Conservation (phyloP, 768 basidiomycete species). For the Boletus tylopilopsis region DNA sequence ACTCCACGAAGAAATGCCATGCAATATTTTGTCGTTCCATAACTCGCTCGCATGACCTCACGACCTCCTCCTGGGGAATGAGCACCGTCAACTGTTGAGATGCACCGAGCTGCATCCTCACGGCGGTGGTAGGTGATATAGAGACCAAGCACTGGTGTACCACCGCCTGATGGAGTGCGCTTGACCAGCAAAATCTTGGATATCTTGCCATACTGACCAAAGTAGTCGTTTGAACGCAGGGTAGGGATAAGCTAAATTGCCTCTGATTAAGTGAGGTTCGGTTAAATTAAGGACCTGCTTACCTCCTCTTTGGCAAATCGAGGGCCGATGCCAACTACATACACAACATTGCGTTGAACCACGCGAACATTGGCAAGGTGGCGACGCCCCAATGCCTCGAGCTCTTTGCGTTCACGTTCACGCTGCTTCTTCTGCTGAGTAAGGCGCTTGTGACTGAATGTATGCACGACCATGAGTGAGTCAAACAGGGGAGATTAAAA, state of each 20-base stretch:
- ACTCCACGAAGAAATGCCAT: constrained; percentile 88
- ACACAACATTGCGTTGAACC: constrained; percentile 95
- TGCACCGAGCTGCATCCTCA: constrained; percentile 92
- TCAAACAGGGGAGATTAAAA: not conserved
- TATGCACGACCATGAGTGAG: constrained; percentile 13
- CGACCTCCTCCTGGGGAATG: constrained; percentile 86
- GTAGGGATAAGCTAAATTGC: constrained; percentile 75
- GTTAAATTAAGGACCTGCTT: constrained; percentile 21
- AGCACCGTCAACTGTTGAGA: constrained; percentile 89
- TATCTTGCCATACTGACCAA: constrained; percentile 98
- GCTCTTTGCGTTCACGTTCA: constrained; percentile 93
- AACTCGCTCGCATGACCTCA: constrained; percentile 88
- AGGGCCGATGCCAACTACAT: constrained; percentile 92
- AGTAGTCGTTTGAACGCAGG: constrained; percentile 91
- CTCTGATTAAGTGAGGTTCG: constrained; percentile 1
- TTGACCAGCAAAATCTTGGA: constrained; percentile 92
- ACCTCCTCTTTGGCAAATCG: constrained; percentile 97
- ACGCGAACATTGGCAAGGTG: constrained; percentile 91
- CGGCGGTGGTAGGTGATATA: constrained; percentile 95
- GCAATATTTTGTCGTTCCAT: constrained; percentile 97
- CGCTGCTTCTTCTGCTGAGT: constrained; percentile 93
- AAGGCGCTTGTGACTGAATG: constrained; percentile 82
- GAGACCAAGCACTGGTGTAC: constrained; percentile 78
- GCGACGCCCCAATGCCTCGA: constrained; percentile 79
- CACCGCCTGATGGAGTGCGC: constrained; percentile 71